Evolutionary conservation across 768 basidiomycete genomes (phyloP), one percentile per base, ranked within the genome.

Genomic region (Podaxis rugospora): DNA sequence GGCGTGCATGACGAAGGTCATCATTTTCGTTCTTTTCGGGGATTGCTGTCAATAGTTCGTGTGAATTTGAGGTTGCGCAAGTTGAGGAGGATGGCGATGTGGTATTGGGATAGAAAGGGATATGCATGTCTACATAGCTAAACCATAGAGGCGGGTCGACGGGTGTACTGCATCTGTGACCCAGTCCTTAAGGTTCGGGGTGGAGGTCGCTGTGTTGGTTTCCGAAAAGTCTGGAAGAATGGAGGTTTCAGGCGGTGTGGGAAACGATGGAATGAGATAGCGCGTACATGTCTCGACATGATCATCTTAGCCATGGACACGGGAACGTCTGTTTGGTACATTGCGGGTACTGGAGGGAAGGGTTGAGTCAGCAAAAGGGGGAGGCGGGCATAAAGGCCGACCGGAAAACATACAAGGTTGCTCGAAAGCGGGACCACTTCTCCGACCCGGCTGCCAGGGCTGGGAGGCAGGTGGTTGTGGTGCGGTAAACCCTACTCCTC

Each of bases 231-330:
- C 59, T 61, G 44, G n/a, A 50, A 36, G 52, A n/a, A 47, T n/a
- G 51, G 18, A 57, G 37, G 51, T 3, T 21, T 37, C 9, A 21
- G 54, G 44, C 10, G 5, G 9, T 46, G 23, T 23, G 51, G 49
- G 53, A 59, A 35, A 7, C 16, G 32, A 28, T 55, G 46, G 57
- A 57, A 36, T 32, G 42, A 57, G 40, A 55, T 23, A 23, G 28
- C 10, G 65, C 71, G 53, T 61, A 72, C 71, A 67, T 75, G 74
- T 63, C 73, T 66, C 36, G 72, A 74, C 74, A 75, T 75, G 66
- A 75, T 75, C 66, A 75, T 73, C 58, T 75, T 75, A 10, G 74
- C 74, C 74, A 75, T 75, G 1, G 72, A 74, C 7, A 70, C 72
- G 18, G 74, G 74, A 13, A 70, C 68, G 27, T 73, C 70, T 23